phyloP scores from a whole-genome alignment of 2,329 filamentous ascomycete genomes.

The Calonectria pseudoturangicola region DNA sequence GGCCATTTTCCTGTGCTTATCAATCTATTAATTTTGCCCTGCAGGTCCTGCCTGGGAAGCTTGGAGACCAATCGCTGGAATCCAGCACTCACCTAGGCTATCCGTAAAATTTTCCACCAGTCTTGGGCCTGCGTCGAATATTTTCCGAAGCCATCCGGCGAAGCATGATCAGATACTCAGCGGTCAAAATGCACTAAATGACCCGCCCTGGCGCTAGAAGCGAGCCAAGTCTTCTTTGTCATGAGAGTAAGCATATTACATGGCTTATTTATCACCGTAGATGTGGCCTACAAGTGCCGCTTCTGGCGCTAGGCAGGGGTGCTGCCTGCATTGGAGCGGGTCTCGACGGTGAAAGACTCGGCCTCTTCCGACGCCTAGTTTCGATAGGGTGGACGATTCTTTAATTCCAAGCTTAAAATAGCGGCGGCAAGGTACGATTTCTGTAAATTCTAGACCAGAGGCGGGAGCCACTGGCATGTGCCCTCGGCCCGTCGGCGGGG shows the following conservation, averaged over 20 bases:
- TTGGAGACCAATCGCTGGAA: neutral
- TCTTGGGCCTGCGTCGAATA: neutral
- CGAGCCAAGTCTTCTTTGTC: constrained; percentile 3
- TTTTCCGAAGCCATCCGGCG: neutral
- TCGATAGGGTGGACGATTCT: neutral
- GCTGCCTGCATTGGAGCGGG: neutral
- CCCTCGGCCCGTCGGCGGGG: neutral
- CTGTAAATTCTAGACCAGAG: neutral
- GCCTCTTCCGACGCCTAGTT: neutral
- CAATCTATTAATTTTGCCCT: neutral
- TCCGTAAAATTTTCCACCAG: neutral
- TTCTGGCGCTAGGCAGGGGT: neutral
- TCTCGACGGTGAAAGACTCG: neutral
- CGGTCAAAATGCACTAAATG: neutral
- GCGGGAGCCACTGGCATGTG: neutral
- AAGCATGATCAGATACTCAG: neutral
- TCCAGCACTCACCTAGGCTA: neutral
- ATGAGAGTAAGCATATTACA: constrained; percentile 14
- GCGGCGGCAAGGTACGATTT: too few relatives aligned
- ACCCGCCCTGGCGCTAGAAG: neutral
- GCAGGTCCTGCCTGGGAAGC: neutral
- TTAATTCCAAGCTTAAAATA: neutral
- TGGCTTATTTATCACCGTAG: constrained; percentile 16
- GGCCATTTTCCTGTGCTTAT: neutral
- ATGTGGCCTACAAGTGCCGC: constrained; percentile 2